These are phyloP conservation scores for Babesia bigemina DNA, from an alignment of 169 alveolate species.

Conservation along the genomic window DNA sequence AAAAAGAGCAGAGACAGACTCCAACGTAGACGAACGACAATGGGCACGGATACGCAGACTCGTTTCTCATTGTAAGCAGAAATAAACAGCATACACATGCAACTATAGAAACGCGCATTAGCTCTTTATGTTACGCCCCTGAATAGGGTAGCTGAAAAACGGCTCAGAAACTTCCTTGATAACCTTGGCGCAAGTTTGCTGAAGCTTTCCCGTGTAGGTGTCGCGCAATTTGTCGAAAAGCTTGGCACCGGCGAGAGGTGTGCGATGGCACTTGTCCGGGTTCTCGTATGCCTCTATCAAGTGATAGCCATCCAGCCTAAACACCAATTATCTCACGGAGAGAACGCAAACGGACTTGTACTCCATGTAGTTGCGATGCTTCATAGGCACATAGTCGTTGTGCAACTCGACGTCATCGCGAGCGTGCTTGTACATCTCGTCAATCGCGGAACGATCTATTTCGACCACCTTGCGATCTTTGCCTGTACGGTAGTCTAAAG, in stretches of 20 bases:
- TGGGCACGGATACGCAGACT: conserved; percentile 8
- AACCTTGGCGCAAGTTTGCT: conserved; percentile 35
- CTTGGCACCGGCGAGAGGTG: conserved; percentile 47
- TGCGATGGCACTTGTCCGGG: conserved; percentile 64
- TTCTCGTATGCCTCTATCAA: conserved; percentile 67
- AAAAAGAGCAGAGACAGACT: neutral
- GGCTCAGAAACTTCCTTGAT: conserved; percentile 31
- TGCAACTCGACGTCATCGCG: conserved; percentile 64
- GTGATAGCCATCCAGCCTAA: conserved; percentile 59
- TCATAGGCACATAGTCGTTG: conserved; percentile 65
- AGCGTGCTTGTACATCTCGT: conserved; percentile 45
- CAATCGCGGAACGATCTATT: conserved; percentile 47
- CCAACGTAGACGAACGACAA: conserved; percentile 8
- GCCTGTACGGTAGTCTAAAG: conserved; percentile 18
- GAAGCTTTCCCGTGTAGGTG: conserved; percentile 45
- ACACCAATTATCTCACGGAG: neutral
- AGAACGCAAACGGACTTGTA: conserved; percentile 47
- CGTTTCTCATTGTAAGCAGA: neutral
- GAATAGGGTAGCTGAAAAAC: conserved; percentile 56
- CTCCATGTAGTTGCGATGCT: conserved; percentile 66
- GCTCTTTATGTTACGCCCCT: conserved; percentile 35
- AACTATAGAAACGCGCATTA: neutral
- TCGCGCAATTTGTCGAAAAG: conserved; percentile 61
- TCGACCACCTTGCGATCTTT: conserved; percentile 57
- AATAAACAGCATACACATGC: neutral